Evolutionary conservation across 768 basidiomycete species (phyloP), one percentile per base, ranked within the genome.

Genomic region (Podaxis sp.): DNA sequence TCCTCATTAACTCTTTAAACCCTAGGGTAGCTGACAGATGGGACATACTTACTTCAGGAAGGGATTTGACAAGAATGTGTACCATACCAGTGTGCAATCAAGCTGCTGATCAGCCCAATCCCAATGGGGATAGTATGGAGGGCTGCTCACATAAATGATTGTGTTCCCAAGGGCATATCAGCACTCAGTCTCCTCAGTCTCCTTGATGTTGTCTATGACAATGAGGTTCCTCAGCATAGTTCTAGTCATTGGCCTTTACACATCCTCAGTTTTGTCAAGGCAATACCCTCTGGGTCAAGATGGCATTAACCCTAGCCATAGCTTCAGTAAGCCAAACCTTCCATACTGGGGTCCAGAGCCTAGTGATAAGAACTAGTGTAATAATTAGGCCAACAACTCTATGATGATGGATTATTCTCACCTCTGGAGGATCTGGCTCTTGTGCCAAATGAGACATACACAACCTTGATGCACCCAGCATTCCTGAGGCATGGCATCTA

Each of bases 401-500:
- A 75, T 30, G 69, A 73, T 54, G 57, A 68, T 15, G 75, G 72
- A 9, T 69, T 77, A 3, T 79, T 79, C 66, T 72, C 68, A 2
- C 76, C 79, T 6, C 26, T 72, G 0, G 77, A 75, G 57, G 67
- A 75, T 22, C 69, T 79, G 2, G 71, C 73, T n/a, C 24, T 70
- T 7, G 69, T 80, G 17, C 74, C 77, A 8, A 69, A 71, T 42
- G 59, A 66, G 33, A 65, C 67, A 4, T 82, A 79, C 55, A 74
- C 79, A 5, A 67, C 75, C 1, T 66, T 83, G 44, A 68, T 65
- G 3, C 84, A 85, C 69, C 82, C 86, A 0, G 68, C 68, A 24
- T 86, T 85, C 65, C 84, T 84, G 19, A 68, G 74, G 26, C 77
- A 87, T 62, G 72, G 77, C 51, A 81, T 88, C 13, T 76, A 85